These are phyloP conservation scores for Thelephora aurantiotincta DNA, from an alignment of 768 basidiomycete genomes.

Conservation along the genomic window DNA sequence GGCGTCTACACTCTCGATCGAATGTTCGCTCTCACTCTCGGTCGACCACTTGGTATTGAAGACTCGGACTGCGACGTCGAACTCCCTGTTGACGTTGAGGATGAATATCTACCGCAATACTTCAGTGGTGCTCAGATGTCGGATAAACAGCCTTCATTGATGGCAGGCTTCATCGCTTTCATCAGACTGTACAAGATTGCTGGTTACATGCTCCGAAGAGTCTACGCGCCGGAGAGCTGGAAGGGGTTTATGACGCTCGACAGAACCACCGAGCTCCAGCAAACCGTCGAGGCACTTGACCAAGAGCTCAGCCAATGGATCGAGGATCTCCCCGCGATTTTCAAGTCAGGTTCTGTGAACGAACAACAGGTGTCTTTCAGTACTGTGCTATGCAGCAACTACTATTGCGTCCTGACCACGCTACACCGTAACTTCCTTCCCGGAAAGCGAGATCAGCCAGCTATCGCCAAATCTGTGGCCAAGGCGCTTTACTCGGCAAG, in stretches of 20 bases:
- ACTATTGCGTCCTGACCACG: constrained; percentile 78
- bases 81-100: constrained; percentile 71
- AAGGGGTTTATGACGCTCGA: constrained; percentile 63
- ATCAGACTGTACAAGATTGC: constrained; percentile 74
- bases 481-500: constrained; percentile 79
- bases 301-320: constrained; percentile 72
- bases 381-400: constrained; percentile 76
- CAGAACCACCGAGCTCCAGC: constrained; percentile 62
- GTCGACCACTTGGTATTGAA: constrained; percentile 78
- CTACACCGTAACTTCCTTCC: constrained; percentile 83
- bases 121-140: constrained; percentile 48
- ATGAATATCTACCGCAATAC: constrained; percentile 60
- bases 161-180: constrained; percentile 71
- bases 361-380: constrained; percentile 80
- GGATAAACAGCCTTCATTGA: constrained; percentile 48
- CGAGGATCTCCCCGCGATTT: constrained; percentile 56
- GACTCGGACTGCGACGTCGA: constrained; percentile 88
- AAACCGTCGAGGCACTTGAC: constrained; percentile 66
- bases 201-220: constrained; percentile 68
- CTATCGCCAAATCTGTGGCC: constrained; percentile 55
- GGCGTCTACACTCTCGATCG: constrained; percentile 81
- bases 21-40: constrained; percentile 84
- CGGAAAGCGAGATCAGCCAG: constrained; percentile 55
- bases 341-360: constrained; percentile 61
- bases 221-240: constrained; percentile 70